phyloP scores from a whole-genome alignment of 352 stramenopile genomes.

The Pythium grandisporangium region DNA sequence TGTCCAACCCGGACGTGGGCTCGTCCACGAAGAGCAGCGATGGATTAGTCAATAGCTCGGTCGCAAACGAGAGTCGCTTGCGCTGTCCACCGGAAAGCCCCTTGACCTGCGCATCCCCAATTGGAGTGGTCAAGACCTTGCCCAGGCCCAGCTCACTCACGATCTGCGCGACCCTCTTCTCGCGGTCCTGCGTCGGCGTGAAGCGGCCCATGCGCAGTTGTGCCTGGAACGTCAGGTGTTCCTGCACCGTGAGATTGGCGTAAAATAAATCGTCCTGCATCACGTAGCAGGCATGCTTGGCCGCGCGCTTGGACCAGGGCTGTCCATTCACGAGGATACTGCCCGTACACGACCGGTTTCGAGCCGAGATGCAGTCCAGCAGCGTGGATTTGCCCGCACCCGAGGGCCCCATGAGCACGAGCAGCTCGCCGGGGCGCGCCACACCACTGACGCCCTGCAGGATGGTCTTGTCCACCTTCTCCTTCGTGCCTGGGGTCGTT shows the following conservation, averaged over 20 bases:
- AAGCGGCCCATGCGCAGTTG: conserved; percentile 60
- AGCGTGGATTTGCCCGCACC: conserved; percentile 47
- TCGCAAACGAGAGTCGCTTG: conserved; percentile 78
- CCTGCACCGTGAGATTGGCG: conserved; percentile 73
- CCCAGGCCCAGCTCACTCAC: conserved; percentile 49
- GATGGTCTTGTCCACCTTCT: conserved; percentile 24
- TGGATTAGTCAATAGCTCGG: conserved; percentile 73
- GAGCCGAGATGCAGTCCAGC: conserved; percentile 37
- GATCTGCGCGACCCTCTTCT: conserved; percentile 43
- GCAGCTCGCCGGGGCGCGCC: conserved; percentile 22
- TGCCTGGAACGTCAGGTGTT: conserved; percentile 85
- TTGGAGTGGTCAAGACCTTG: conserved; percentile 30
- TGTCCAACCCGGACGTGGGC: conserved; percentile 56
- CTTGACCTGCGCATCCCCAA: conserved; percentile 38
- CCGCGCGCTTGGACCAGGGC: conserved; percentile 21
- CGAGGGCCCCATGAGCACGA: conserved; percentile 55
- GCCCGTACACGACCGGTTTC: conserved; percentile 20
- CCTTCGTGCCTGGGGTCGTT: conserved; percentile 13
- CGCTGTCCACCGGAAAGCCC: conserved; percentile 71
- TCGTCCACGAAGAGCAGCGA: conserved; percentile 84
- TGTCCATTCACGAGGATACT: conserved; percentile 25
- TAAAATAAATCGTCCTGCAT: conserved; percentile 91
- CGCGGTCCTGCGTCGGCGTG: conserved; percentile 15
- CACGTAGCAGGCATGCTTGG: conserved; percentile 61
- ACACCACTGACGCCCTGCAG: conserved; percentile 34